Evolutionary conservation across 176 grass and related monocot genomes (phyloP), one percentile per base, ranked within the genome.

Genomic region (Calamus simplicifolius): DNA sequence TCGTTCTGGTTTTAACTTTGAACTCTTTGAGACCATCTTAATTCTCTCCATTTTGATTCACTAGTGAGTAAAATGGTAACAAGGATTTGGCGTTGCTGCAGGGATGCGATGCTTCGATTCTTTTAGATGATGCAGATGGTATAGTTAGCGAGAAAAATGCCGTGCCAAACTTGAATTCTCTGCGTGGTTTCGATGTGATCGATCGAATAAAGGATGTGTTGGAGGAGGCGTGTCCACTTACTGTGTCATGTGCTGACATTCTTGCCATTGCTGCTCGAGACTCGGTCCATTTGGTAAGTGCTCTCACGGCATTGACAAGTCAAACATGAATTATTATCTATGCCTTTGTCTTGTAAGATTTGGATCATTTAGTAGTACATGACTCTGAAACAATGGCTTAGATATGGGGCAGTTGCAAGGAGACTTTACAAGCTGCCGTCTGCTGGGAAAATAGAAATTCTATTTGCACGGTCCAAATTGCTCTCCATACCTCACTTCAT

Each of bases 221-320:
- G 56, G 80, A 83, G 80, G 50, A 69, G 56, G 80, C 63, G 3
- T 83, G 80, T 25, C 74, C 80, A 14, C 25, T 52, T n/a, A 83
- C 74, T 57, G 80, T 83, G 29, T 83, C 80, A 6, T 78, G 80
- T 54, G 80, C 80, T 5, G 80, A 83, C 35, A 83, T 83, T 52
- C 27, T 83, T 6, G 62, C 80, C 60, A 83, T 83, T 21, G 58
- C 30, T 48, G 80, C 80, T 25, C 43, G 80, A 23, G 80, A 83
- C 51, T 51, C 63, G 0, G 80, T 83, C 23, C 59, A 72, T 27
- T 68, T 71, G 38, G 80, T 83, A 48, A 38, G 72, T 29, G 16
- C 31, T 27, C 4, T n/a, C 26, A 53, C 30, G 13, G 19, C 14
- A 17, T 67, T 3, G 10, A 15, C 48, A 12, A 10, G 53, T 18